A percentile compares a stretch with the other conserved stretches of the same genome.
Conservation (phyloP, 2,329 filamentous ascomycete species). For the Paecilomyces sp. region DNA sequence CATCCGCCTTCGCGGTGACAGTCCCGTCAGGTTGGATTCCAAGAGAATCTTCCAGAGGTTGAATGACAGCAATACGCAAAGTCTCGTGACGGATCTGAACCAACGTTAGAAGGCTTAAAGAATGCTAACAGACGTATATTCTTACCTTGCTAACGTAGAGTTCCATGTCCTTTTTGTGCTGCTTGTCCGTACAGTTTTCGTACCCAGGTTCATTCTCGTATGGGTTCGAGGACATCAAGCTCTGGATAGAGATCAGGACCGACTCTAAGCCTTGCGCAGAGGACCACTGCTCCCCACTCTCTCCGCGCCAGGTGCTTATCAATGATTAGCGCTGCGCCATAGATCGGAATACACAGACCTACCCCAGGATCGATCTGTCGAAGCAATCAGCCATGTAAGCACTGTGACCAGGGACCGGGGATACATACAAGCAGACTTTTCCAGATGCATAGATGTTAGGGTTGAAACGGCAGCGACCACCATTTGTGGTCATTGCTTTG, state of each 20-base stretch:
- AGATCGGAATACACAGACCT: slow-evolving; percentile 20
- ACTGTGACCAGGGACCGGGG: neutral
- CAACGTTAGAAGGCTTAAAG: neutral
- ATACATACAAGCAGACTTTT: slow-evolving; percentile 79
- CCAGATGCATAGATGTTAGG: slow-evolving; percentile 91
- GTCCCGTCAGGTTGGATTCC: slow-evolving; percentile 52
- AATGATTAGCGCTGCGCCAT: slow-evolving; percentile 2
- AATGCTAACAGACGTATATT: neutral
- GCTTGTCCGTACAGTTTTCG: slow-evolving; percentile 61
- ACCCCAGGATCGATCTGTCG: slow-evolving; percentile 76
- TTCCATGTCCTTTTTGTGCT: slow-evolving; percentile 66
- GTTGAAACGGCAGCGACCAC: slow-evolving; percentile 84
- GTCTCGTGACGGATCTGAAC: slow-evolving; percentile 81
- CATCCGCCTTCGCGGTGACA: slow-evolving; percentile 26
- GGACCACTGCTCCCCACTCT: slow-evolving; percentile 90
- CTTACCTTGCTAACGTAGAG: slow-evolving; percentile 73
- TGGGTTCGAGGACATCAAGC: slow-evolving; percentile 85
- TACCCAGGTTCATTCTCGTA: slow-evolving; percentile 96
- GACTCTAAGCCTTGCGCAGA: slow-evolving; percentile 93
- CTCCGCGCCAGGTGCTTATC: slow-evolving; percentile 80
- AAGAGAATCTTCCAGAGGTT: slow-evolving; percentile 74
- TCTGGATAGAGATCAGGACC: slow-evolving; percentile 90
- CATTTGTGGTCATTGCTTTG: slow-evolving; percentile 74
- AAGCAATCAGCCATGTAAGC: neutral
- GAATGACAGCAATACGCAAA: slow-evolving; percentile 75